phyloP scores from a whole-genome alignment of 495 filamentous ascomycete genomes.

The Glarea lozoyensis region DNA sequence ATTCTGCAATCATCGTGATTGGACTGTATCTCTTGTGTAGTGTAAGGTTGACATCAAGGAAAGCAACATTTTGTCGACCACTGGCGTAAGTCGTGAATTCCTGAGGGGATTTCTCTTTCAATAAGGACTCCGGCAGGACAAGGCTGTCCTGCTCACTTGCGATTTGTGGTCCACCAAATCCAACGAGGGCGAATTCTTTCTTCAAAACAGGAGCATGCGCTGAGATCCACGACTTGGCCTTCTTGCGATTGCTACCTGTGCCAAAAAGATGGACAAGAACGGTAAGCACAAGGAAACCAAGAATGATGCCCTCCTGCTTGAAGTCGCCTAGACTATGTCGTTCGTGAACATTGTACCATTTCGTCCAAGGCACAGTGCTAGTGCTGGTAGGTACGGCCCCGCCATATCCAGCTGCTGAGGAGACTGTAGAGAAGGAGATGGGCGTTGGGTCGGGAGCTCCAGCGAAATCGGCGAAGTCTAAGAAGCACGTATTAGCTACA shows the following conservation, averaged over 20 bases:
- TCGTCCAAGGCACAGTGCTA: slow-evolving; percentile 60
- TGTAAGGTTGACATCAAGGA: slow-evolving; percentile 73
- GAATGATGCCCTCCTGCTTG: slow-evolving; percentile 74
- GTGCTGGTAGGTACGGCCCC: slow-evolving; percentile 33
- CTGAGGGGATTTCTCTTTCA: slow-evolving; percentile 76
- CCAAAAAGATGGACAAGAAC: slow-evolving; percentile 78
- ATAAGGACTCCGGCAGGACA: slow-evolving; percentile 37
- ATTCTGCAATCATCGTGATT: slow-evolving; percentile 58
- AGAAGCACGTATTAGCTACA: slow-evolving; percentile 6
- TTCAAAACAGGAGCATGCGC: slow-evolving; percentile 62
- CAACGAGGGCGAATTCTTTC: slow-evolving; percentile 83
- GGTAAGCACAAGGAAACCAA: slow-evolving; percentile 62
- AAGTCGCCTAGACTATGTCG: slow-evolving; percentile 74
- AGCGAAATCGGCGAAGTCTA: slow-evolving; percentile 76
- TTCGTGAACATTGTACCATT: slow-evolving; percentile 97
- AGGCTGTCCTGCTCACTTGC: slow-evolving; percentile 29
- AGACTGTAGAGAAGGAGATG: slow-evolving; percentile 28
- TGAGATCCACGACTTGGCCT: slow-evolving; percentile 71
- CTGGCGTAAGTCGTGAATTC: slow-evolving; percentile 89
- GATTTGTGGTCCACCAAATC: slow-evolving; percentile 47
- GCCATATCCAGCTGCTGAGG: slow-evolving; percentile 12
- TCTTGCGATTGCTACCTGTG: slow-evolving; percentile 65
- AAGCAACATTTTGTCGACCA: slow-evolving; percentile 87
- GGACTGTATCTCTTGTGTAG: slow-evolving; percentile 90
- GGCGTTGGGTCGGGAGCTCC: slow-evolving; percentile 57